phyloP scores from a whole-genome alignment of 2,329 filamentous ascomycete genomes.

The Microdochium bolleyi region DNA sequence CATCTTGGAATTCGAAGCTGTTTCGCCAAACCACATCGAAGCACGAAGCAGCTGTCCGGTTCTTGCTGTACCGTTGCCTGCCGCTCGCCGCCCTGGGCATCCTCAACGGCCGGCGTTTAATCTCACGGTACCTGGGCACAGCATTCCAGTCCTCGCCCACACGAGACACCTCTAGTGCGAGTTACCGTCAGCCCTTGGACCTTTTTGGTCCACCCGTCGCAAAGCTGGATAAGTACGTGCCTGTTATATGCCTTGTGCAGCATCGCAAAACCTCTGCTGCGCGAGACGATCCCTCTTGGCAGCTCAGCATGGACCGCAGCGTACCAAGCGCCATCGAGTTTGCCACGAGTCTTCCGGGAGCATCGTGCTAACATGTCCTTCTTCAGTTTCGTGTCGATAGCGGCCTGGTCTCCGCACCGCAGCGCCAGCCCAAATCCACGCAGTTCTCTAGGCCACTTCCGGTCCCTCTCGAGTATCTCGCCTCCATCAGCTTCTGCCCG shows the following conservation, averaged over 20 bases:
- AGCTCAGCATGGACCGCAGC: not conserved
- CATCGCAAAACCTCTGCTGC: not conserved
- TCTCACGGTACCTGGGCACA: not conserved
- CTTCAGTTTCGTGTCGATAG: slow-evolving; percentile 43
- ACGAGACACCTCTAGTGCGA: not conserved
- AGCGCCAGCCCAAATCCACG: slow-evolving; percentile 22
- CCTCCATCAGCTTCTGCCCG: slow-evolving; percentile 30
- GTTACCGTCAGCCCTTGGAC: not conserved
- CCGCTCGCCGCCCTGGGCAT: not conserved
- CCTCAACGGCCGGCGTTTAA: not conserved
- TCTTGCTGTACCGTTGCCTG: not conserved
- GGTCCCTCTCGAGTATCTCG: slow-evolving; percentile 44
- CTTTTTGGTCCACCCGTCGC: not conserved
- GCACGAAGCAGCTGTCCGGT: not conserved
- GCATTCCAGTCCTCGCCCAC: not conserved
- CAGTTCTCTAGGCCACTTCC: slow-evolving; percentile 38
- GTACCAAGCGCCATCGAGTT: not conserved
- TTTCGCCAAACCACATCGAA: not conserved
- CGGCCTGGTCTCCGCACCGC: slow-evolving; percentile 42
- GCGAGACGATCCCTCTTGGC: not conserved
- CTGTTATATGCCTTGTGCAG: not conserved
- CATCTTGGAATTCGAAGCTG: not conserved
- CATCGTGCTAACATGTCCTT: slow-evolving; percentile 9
- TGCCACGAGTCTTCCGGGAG: not conserved
- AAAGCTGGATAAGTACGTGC: not conserved